Percentiles rank a stretch among this genome's conserved stretches.
phyloP scores from a whole-genome alignment of 1,284 basidiomycete species.

The Termitomyces sp. region DNA sequence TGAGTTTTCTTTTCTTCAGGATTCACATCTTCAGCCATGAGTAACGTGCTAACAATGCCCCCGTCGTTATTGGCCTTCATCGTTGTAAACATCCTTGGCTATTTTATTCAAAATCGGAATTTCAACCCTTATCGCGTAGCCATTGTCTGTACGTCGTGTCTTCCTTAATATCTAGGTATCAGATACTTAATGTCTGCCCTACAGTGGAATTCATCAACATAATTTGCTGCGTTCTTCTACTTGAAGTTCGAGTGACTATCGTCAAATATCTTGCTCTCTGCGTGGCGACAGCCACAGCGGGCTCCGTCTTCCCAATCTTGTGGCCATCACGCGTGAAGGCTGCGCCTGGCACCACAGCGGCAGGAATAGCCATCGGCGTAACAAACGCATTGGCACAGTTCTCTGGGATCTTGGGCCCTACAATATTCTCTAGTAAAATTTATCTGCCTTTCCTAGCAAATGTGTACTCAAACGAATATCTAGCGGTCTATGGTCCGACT shows the following conservation, averaged over 20 bases:
- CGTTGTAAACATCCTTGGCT: conserved; percentile 12
- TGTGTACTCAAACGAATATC: background rate
- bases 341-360: conserved; percentile 10
- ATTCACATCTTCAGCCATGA: conserved; percentile 12
- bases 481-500: conserved; percentile 13
- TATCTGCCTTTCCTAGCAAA: background rate
- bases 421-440: conserved; percentile 11
- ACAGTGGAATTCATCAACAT: conserved; percentile 13
- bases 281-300: conserved; percentile 13
- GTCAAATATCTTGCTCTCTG: conserved; percentile 12
- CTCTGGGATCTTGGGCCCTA: conserved; percentile 12
- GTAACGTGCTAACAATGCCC: conserved; percentile 13
- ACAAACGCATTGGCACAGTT: conserved; percentile 12
- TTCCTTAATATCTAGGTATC: background rate
- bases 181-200: background rate
- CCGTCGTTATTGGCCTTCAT: conserved; percentile 9
- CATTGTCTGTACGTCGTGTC: conserved; percentile 1
- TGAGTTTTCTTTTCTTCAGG: background rate
- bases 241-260: conserved; percentile 9
- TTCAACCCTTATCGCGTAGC: conserved; percentile 13
- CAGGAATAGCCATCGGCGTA: conserved; percentile 9
- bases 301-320: conserved; percentile 11
- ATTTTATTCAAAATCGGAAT: conserved; percentile 4
- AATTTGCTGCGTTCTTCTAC: conserved; percentile 11
- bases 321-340: conserved; percentile 15